These are phyloP conservation scores for Penicillium malachiteum DNA, from an alignment of 495 filamentous ascomycete species.

Conservation along the genomic window DNA sequence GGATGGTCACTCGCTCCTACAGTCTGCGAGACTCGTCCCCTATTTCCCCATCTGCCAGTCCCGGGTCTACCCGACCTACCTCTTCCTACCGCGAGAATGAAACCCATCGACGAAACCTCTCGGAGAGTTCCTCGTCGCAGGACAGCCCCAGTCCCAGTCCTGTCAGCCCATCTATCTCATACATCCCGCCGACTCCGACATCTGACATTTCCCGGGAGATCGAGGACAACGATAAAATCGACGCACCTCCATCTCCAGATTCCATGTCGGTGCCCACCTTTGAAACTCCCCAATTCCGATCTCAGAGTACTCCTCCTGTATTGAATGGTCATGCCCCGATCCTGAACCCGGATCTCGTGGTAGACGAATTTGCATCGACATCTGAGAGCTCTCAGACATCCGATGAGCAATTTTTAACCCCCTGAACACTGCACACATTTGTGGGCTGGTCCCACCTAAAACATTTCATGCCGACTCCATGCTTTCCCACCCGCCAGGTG, in stretches of 20 bases:
- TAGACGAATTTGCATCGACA: slow-evolving; percentile 8
- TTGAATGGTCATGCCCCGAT: slow-evolving; percentile 21
- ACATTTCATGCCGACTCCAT: not conserved
- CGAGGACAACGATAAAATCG: slow-evolving; percentile 13
- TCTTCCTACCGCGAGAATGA: slow-evolving; percentile 36
- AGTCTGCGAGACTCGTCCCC: slow-evolving; percentile 43
- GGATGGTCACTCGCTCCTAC: slow-evolving; percentile 54
- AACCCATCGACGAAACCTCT: slow-evolving; percentile 40
- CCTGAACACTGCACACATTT: slow-evolving; percentile 5
- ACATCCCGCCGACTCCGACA: slow-evolving; percentile 49
- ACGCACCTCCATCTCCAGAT: slow-evolving; percentile 15
- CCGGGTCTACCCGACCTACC: slow-evolving; percentile 40
- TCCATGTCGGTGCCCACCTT: slow-evolving; percentile 22
- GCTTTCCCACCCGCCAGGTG: not conserved
- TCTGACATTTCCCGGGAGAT: slow-evolving; percentile 31
- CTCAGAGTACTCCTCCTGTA: slow-evolving; percentile 44
- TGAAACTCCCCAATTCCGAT: slow-evolving; percentile 26
- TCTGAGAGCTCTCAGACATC: slow-evolving; percentile 7
- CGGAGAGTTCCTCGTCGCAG: slow-evolving; percentile 38
- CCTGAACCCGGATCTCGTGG: slow-evolving; percentile 13
- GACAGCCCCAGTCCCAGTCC: slow-evolving; percentile 16
- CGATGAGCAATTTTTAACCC: slow-evolving; percentile 8
- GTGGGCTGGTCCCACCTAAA: slow-evolving; percentile 4
- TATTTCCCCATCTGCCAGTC: slow-evolving; percentile 43
- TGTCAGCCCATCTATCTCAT: slow-evolving; percentile 39